These are phyloP conservation scores for Aspergillus jensenii DNA, from an alignment of 2,329 filamentous ascomycete species.

Conservation along the genomic window DNA sequence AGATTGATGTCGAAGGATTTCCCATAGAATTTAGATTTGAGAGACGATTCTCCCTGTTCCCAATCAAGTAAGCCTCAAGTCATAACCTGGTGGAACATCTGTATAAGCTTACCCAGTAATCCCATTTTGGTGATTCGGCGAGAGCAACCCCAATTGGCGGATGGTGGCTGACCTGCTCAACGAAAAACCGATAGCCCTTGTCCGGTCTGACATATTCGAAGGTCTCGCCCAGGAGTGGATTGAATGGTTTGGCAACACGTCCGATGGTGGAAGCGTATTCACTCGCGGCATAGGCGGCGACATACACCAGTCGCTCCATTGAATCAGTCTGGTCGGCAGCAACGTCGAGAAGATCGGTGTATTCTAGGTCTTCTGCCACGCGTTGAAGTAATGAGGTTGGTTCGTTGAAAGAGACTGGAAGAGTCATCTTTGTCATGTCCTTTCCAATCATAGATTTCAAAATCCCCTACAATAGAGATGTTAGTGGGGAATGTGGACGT, in stretches of 20 bases:
- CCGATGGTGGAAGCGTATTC: constrained; percentile 97
- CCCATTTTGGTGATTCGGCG: constrained; percentile 91
- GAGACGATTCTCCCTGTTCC: constrained; percentile 77
- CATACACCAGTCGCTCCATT: constrained; percentile 88
- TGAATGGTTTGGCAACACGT: constrained; percentile 97
- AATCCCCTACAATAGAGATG: constrained; percentile 64
- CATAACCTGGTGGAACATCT: neutral
- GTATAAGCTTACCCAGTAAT: constrained; percentile 66
- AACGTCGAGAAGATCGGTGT: constrained; percentile 84
- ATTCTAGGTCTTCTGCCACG: constrained; percentile 97
- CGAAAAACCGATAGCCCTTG: constrained; percentile 97
- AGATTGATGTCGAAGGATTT: constrained; percentile 97
- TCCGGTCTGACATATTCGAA: constrained; percentile 95
- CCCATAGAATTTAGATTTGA: constrained; percentile 96
- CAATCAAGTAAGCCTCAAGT: neutral
- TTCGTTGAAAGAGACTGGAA: constrained; percentile 98
- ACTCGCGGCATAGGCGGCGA: constrained; percentile 91
- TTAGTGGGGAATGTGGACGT: constrained; percentile 6
- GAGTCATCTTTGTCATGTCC: constrained; percentile 99
- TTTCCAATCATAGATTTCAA: constrained; percentile 99
- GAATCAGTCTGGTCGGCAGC: constrained; percentile 84
- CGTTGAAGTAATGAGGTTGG: constrained; percentile 93
- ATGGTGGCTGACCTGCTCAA: constrained; percentile 97
- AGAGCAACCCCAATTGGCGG: constrained; percentile 91
- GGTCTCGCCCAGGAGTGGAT: constrained; percentile 91